Conservation (phyloP, 2,329 filamentous ascomycete species). For the Emergomyces africanus region DNA sequence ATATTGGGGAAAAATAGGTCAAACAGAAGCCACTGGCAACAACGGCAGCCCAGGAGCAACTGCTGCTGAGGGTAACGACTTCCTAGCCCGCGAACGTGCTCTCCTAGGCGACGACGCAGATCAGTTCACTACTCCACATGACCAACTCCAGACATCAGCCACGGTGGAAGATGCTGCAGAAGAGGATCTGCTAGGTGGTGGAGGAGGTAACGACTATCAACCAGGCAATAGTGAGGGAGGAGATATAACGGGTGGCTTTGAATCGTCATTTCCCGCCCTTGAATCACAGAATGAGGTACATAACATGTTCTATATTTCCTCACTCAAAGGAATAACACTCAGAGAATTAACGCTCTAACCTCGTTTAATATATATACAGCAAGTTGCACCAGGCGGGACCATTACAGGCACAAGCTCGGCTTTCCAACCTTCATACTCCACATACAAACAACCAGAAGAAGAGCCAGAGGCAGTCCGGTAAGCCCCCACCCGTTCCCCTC, state of each 20-base stretch:
- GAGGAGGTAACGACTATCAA: constrained; percentile 29
- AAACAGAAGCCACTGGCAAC: constrained; percentile 17
- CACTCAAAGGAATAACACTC: too few species aligned
- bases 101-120: constrained; percentile 83
- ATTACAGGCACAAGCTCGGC: constrained; percentile 60
- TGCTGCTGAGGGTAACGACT: constrained; percentile 57
- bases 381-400: constrained; percentile 60
- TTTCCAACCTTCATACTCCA: constrained; percentile 41
- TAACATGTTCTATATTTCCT: too few species aligned
- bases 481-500: constrained; percentile 6
- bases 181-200: constrained; percentile 60
- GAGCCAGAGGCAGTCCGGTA: constrained; percentile 75
- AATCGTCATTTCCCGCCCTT: constrained; percentile 84
- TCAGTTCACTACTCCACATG: constrained; percentile 69
- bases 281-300: constrained; percentile 57
- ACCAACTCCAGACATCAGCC: constrained; percentile 39
- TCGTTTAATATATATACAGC: constrained; percentile 36
- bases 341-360: background rate
- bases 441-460: constrained; percentile 52
- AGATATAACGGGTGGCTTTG: constrained; percentile 52
- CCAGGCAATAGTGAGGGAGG: constrained; percentile 10
- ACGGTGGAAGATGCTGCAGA: constrained; percentile 52
- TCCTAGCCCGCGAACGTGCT: constrained; percentile 83
- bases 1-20: background rate
- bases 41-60: constrained; percentile 9